Conservation (phyloP, 148 eudicot genomes). For the Cornus suecica region DNA sequence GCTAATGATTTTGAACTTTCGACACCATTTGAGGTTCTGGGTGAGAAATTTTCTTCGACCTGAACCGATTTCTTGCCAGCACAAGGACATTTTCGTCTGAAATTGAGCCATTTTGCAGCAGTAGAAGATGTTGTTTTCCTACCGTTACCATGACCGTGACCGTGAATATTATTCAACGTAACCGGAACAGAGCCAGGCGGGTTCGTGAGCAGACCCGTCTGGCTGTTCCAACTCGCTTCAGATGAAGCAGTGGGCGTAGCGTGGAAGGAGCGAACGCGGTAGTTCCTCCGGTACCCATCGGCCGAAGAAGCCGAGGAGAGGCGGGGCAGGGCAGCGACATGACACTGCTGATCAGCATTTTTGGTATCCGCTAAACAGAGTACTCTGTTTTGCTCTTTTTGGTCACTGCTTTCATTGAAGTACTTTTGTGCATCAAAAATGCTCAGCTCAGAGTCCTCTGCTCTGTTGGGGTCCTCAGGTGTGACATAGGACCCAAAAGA, state of each 20-base stretch:
- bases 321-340: conserved; percentile 29
- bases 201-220: conserved; percentile 58
- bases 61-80: conserved; percentile 61
- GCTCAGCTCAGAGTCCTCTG: conserved; percentile 57
- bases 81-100: conserved; percentile 62
- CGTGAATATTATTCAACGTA: conserved; percentile 24
- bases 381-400: conserved; percentile 2
- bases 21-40: conserved; percentile 16
- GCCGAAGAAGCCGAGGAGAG: conserved; percentile 51
- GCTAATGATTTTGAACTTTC: not conserved
- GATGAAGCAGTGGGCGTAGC: conserved; percentile 86
- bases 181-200: conserved; percentile 47
- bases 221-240: conserved; percentile 90
- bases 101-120: conserved; percentile 41
- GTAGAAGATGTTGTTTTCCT: conserved; percentile 15
- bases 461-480: conserved; percentile 13
- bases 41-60: conserved; percentile 33
- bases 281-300: conserved; percentile 33
- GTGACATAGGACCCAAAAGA: conserved; percentile 43
- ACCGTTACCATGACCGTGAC: not conserved
- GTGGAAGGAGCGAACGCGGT: conserved; percentile 42
- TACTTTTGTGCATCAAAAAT: conserved; percentile 79
- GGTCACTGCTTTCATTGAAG: conserved; percentile 48
- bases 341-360: conserved; percentile 7
- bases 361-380: not conserved